A percentile compares a stretch with the other conserved stretches of the same genome.
phyloP scores from a whole-genome alignment of 345 rosid genomes.

The Gossypium mustelinum region DNA sequence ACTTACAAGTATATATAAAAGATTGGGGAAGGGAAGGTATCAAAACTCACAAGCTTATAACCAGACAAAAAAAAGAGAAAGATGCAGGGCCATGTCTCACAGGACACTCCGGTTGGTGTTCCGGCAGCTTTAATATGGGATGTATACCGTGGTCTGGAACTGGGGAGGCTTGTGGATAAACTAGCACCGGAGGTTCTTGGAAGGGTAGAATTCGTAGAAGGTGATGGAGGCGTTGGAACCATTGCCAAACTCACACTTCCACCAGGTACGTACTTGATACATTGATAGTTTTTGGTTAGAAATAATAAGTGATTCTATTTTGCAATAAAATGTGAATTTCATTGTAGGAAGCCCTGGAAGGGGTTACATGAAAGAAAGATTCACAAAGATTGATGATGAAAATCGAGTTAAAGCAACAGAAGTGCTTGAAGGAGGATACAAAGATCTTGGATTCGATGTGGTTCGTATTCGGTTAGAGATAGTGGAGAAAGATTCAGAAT shows the following conservation, averaged over 20 bases:
- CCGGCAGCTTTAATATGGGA: slow-evolving; percentile 29
- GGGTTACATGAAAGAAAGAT: slow-evolving; percentile 32
- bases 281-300: no score
- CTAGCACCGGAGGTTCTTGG: slow-evolving; percentile 26
- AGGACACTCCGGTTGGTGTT: slow-evolving; percentile 8
- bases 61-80: background rate
- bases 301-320: background rate
- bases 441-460: slow-evolving; percentile 26
- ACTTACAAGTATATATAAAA: background rate
- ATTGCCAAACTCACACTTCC: slow-evolving; percentile 26
- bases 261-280: slow-evolving; percentile 7
- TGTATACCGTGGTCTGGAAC: slow-evolving; percentile 27
- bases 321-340: background rate
- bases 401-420: slow-evolving; percentile 36
- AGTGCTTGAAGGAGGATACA: slow-evolving; percentile 30
- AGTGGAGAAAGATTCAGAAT: slow-evolving; percentile 32
- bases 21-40: no score
- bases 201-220: slow-evolving; percentile 24
- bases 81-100: slow-evolving; percentile 5
- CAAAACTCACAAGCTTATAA: background rate
- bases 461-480: slow-evolving; percentile 24
- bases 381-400: slow-evolving; percentile 30
- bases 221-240: slow-evolving; percentile 43
- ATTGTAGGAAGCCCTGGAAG: slow-evolving; percentile 27
- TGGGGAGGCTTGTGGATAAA: slow-evolving; percentile 24